Conservation (phyloP, 2,329 filamentous ascomycete species). For the Sphaerulina vaccinii region DNA sequence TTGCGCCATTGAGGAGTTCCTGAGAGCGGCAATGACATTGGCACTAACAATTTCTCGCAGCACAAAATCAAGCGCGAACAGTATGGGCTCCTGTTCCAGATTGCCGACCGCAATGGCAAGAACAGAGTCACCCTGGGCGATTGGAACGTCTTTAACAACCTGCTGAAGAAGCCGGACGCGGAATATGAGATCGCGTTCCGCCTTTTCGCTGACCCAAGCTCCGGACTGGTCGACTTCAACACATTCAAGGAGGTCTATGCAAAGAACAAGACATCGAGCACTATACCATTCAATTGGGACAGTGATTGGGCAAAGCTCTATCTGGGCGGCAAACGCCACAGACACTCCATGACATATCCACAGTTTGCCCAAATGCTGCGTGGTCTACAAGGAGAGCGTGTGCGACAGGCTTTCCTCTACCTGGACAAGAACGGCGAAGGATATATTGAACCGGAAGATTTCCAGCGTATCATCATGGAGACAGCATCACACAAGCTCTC, state of each 20-base stretch:
- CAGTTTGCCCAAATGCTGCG: conserved; percentile 99
- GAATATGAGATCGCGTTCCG: conserved; percentile 99
- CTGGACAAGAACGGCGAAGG: conserved; percentile 91
- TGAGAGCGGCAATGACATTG: background rate
- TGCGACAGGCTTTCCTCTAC: conserved; percentile 88
- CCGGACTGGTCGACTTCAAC: conserved; percentile 84
- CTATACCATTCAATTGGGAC: conserved; percentile 93
- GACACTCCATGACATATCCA: conserved; percentile 88
- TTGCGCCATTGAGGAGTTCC: background rate
- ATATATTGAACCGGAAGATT: conserved; percentile 92
- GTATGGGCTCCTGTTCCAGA: conserved; percentile 87
- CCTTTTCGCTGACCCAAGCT: conserved; percentile 84
- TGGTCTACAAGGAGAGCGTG: conserved; percentile 90
- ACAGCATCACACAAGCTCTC: conserved; percentile 95
- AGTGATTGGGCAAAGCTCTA: conserved; percentile 96
- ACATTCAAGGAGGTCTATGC: conserved; percentile 83
- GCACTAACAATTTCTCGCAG: conserved; percentile 49
- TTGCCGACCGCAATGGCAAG: conserved; percentile 75
- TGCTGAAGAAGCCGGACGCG: conserved; percentile 89
- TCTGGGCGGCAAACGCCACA: conserved; percentile 80
- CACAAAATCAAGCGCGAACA: conserved; percentile 98
- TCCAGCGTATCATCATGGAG: conserved; percentile 93
- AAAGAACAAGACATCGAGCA: conserved; percentile 79
- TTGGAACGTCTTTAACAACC: conserved; percentile 91
- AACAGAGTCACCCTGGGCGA: conserved; percentile 78